A percentile compares a stretch with the other conserved stretches of the same genome.
phyloP scores from a whole-genome alignment of 2,329 filamentous ascomycete species.

The Plectosphaerella plurivora region DNA sequence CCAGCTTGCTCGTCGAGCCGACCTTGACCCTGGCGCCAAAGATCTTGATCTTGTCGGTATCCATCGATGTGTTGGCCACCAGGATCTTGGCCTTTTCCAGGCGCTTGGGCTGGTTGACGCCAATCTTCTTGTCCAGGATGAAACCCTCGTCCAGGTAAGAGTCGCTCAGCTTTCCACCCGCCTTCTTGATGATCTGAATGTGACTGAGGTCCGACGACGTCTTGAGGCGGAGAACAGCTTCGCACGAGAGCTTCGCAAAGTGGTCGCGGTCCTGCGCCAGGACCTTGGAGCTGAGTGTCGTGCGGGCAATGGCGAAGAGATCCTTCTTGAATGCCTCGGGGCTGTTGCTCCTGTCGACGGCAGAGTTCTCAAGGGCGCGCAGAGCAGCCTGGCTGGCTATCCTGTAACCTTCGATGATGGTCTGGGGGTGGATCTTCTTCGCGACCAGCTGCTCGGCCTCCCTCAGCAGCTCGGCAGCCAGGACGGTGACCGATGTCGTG shows the following conservation, averaged over 20 bases:
- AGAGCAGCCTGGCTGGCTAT: constrained; percentile 92
- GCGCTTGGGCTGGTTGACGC: constrained; percentile 96
- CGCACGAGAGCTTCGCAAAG: constrained; percentile 83
- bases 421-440: constrained; percentile 98
- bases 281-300: constrained; percentile 96
- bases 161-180: constrained; percentile 93
- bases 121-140: constrained; percentile 98
- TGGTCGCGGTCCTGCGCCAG: constrained; percentile 89
- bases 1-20: constrained; percentile 89
- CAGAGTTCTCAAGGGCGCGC: constrained; percentile 74
- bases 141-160: constrained; percentile 98
- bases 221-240: constrained; percentile 85
- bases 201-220: constrained; percentile 91
- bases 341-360: constrained; percentile 86
- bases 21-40: constrained; percentile 98
- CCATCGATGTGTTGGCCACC: constrained; percentile 97
- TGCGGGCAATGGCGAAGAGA: constrained; percentile 83
- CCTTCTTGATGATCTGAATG: constrained; percentile 99
- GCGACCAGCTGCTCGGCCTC: constrained; percentile 97
- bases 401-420: constrained; percentile 97
- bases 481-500: constrained; percentile 95
- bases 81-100: constrained; percentile 98
- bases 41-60: constrained; percentile 99
- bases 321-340: constrained; percentile 83
- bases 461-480: constrained; percentile 89